Evolutionary conservation across 768 basidiomycete genomes (phyloP), one percentile per base, ranked within the genome.

Genomic region (Aureoboletus auriporus): DNA sequence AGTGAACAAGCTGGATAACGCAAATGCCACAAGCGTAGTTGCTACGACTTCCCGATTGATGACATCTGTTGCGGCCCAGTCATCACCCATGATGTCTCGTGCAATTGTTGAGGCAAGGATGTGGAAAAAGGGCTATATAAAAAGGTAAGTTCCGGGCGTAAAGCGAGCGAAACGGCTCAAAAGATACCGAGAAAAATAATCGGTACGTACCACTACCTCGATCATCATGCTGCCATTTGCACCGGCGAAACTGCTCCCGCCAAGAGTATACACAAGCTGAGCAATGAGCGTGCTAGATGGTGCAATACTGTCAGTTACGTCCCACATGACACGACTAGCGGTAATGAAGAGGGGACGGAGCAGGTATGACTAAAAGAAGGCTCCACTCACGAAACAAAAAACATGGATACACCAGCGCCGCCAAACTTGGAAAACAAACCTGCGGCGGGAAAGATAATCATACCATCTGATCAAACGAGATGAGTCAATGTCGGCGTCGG

Each of bases 161-260:
- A 6, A 17, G 16, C 31, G 39, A 8, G 27, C 39, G 4, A 44
- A 49, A 8, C 16, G 29, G 16, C 34, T 17, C 12, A 14, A 23
- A 30, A 9, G 37, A 44, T 11, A 1, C 12, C 33, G 8, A 16
- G 41, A 48, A 47, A 42, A 26, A 36, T 33, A 4, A 23, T 23
- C 20, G 43, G 44, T 42, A 78, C 85, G 38, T 64, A 92, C 89
- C 56, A 97, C 93, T 10, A 94, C 91, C 69, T 98, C 95, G 52
- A 99, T 97, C 93, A 97, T 96, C 93, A 94, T 93, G 54, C 89
- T 92, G 6, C 89, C 91, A 67, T 92, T 93, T 2, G 86, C 92
- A 42, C 89, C 90, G 8, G 83, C 83, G 65, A 99, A 96, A 20
- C 83, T 84, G 56, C 88, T 93, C 5, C 89, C 95, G 5, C 93